These are phyloP conservation scores for Stephanodiscus triporus DNA, from an alignment of 108 stramenopile genomes.

Conservation along the genomic window DNA sequence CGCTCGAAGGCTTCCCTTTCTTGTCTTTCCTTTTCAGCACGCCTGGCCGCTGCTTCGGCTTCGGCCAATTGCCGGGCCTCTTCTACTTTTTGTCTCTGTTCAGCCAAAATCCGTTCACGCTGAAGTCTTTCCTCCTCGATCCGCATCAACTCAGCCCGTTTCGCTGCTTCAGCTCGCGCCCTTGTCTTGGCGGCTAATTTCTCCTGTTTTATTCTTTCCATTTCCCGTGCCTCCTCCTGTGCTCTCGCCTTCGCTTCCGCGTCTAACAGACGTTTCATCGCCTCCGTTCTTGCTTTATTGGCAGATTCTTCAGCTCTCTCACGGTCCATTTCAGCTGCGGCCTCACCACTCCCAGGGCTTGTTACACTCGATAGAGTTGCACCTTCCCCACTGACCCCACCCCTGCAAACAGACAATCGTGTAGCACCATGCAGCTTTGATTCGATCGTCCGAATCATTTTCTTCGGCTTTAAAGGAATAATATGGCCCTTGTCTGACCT, in stretches of 20 bases:
- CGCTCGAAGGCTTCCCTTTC: conserved; percentile 23
- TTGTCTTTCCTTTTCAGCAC: conserved; percentile 34
- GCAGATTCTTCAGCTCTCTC: conserved; percentile 24
- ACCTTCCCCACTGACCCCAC: conserved; percentile 77
- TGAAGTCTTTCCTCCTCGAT: conserved; percentile 19
- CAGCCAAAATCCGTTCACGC: conserved; percentile 24
- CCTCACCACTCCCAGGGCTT: conserved; percentile 3
- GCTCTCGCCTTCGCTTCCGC: conserved; percentile 24
- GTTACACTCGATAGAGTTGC: conserved; percentile 45
- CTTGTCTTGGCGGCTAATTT: conserved; percentile 32
- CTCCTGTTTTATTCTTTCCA: conserved; percentile 29
- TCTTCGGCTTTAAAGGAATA: conserved; percentile 68
- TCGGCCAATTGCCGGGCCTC: conserved; percentile 18
- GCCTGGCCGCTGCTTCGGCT: conserved; percentile 28
- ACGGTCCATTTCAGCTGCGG: conserved; percentile 12
- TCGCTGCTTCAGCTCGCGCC: conserved; percentile 21
- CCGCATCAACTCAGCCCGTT: conserved; percentile 28
- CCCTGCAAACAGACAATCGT: conserved; percentile 81
- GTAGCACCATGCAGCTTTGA: conserved; percentile 80
- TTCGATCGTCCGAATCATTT: conserved; percentile 88
- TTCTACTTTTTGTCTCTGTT: conserved; percentile 18
- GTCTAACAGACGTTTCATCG: conserved; percentile 17
- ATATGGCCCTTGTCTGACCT: conserved; percentile 68
- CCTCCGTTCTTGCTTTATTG: conserved; percentile 30
- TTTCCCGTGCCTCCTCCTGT: conserved; percentile 17